These are phyloP conservation scores for Xylaria sp. DNA, from an alignment of 2,329 filamentous ascomycete species.

Conservation along the genomic window DNA sequence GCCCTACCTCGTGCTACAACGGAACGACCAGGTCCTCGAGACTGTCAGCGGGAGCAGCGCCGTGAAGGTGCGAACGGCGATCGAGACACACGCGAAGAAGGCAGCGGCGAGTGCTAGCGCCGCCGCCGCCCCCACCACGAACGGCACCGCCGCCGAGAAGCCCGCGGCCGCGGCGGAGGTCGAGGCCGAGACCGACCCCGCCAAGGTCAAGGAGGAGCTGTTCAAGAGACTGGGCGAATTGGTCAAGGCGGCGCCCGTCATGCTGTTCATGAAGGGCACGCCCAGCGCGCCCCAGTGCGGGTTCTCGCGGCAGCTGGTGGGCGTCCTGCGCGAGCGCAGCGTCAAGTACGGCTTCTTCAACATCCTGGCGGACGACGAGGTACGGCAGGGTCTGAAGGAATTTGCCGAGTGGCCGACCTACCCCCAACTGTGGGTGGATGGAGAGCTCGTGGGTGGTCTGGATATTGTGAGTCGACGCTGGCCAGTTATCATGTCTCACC, in stretches of 20 bases:
- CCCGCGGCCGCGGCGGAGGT: conserved; percentile 40
- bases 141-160: conserved; percentile 39
- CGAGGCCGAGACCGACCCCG: conserved; percentile 47
- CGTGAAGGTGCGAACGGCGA: conserved; percentile 78
- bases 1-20: conserved; percentile 84
- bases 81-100: conserved; percentile 76
- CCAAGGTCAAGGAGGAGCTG: conserved; percentile 78
- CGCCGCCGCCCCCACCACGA: conserved; percentile 43
- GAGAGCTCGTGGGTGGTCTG: conserved; percentile 87
- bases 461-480: conserved; percentile 91
- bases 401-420: conserved; percentile 99
- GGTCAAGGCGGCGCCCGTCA: conserved; percentile 93
- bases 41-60: conserved; percentile 90
- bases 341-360: conserved; percentile 99
- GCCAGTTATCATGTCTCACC: not conserved
- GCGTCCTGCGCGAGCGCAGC: conserved; percentile 81
- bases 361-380: conserved; percentile 95
- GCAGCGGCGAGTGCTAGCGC: conserved; percentile 38
- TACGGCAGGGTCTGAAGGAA: conserved; percentile 93
- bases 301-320: conserved; percentile 89
- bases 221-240: conserved; percentile 79
- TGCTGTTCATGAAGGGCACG: conserved; percentile 99
- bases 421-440: conserved; percentile 89
- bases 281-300: conserved; percentile 86
- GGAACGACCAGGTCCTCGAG: conserved; percentile 75